A percentile compares a stretch with the other conserved stretches of the same genome.
Evolutionary conservation across 768 basidiomycete genomes (phyloP).

Genomic region (Termitomyces sp.): DNA sequence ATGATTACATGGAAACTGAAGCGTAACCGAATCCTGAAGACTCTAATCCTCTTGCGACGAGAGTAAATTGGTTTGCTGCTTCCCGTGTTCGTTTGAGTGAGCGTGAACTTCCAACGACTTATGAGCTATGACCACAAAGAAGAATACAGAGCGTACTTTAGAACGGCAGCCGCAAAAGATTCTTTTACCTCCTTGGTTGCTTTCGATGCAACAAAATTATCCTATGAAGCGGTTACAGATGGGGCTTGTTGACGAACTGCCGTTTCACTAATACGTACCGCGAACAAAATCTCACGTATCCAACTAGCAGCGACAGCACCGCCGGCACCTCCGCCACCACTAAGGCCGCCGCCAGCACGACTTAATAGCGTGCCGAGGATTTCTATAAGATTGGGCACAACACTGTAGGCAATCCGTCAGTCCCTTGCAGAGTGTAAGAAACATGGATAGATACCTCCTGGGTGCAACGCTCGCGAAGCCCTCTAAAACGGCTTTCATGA

Average conservation of each 20-base stretch:
- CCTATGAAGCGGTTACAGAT: conserved; percentile 30
- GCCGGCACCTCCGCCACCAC: conserved; percentile 17
- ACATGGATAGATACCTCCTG: conserved; percentile 24
- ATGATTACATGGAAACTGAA: conserved; percentile 47
- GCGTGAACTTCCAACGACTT: conserved; percentile 45
- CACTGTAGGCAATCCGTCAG: conserved; percentile 32
- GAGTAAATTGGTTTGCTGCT: conserved; percentile 82
- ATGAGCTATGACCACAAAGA: neutral
- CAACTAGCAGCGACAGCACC: conserved; percentile 44
- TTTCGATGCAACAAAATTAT: conserved; percentile 68
- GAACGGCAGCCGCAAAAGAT: conserved; percentile 66
- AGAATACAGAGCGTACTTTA: conserved; percentile 40
- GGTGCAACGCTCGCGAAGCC: conserved; percentile 87
- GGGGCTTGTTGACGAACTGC: neutral
- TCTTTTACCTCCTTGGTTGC: conserved; percentile 74
- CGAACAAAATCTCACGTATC: conserved; percentile 68
- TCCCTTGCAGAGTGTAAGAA: neutral
- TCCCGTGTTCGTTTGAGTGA: conserved; percentile 72
- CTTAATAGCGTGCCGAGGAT: conserved; percentile 64
- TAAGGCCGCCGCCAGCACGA: conserved; percentile 30
- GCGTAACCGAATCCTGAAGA: conserved; percentile 85
- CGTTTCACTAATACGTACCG: conserved; percentile 32
- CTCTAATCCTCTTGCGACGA: conserved; percentile 80
- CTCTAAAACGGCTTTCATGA: conserved; percentile 68
- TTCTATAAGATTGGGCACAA: conserved; percentile 80